Conservation (phyloP, 768 basidiomycete genomes). For the Boletus tomentosulus region DNA sequence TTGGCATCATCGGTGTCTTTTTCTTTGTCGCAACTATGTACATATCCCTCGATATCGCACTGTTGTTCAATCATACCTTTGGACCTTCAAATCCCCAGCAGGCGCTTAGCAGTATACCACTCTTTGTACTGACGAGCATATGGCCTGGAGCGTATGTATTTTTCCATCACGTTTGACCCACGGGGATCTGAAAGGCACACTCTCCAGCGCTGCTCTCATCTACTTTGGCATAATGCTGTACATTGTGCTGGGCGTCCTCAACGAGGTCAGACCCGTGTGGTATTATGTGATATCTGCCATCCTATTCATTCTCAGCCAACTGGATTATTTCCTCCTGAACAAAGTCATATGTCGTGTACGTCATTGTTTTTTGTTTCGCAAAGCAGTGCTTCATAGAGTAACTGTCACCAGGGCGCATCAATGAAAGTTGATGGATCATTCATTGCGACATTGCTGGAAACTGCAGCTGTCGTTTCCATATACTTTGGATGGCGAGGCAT, state of each 20-base stretch:
- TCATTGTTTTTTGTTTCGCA: slow-evolving; percentile 12
- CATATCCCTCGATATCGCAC: slow-evolving; percentile 77
- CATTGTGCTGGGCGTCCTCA: slow-evolving; percentile 71
- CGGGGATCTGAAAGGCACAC: slow-evolving; percentile 1
- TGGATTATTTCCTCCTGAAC: slow-evolving; percentile 78
- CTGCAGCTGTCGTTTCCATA: slow-evolving; percentile 60
- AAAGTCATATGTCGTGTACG: slow-evolving; percentile 69
- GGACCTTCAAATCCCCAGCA: slow-evolving; percentile 56
- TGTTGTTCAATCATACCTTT: slow-evolving; percentile 60
- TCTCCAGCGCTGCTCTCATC: slow-evolving; percentile 52
- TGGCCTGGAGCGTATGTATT: slow-evolving; percentile 71
- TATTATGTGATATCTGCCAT: slow-evolving; percentile 72
- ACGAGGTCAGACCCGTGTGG: slow-evolving; percentile 76
- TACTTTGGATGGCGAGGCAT: slow-evolving; percentile 85
- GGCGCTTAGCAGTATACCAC: slow-evolving; percentile 57
- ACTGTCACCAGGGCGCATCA: slow-evolving; percentile 48
- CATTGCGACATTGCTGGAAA: slow-evolving; percentile 80
- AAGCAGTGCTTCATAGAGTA: slow-evolving; percentile 7
- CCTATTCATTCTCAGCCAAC: slow-evolving; percentile 76
- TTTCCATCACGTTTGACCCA: neutral
- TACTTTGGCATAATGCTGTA: slow-evolving; percentile 78
- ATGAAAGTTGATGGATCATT: slow-evolving; percentile 82
- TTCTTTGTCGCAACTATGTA: slow-evolving; percentile 76
- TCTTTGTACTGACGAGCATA: slow-evolving; percentile 78
- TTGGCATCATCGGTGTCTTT: slow-evolving; percentile 48